A percentile compares a stretch with the other conserved stretches of the same genome.
Conservation (phyloP, 2,329 filamentous ascomycete genomes). For the Alternaria arborescens region DNA sequence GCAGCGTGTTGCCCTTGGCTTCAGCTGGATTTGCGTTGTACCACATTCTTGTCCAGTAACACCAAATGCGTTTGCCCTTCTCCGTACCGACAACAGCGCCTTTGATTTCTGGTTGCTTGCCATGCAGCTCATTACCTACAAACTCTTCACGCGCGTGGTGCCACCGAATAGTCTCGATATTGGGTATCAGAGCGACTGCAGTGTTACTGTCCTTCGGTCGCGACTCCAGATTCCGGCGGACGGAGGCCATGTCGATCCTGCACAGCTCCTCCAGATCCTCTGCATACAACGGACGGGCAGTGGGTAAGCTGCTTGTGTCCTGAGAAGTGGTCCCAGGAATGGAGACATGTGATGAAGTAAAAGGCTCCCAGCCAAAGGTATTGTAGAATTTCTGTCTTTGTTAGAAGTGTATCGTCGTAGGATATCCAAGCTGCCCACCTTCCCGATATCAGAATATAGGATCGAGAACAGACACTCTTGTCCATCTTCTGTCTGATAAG, state of each 20-base stretch:
- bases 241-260: constrained; percentile 67
- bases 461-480: constrained; percentile 71
- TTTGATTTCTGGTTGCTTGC: constrained; percentile 66
- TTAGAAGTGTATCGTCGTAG: constrained; percentile 67
- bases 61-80: constrained; percentile 71
- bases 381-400: constrained; percentile 85
- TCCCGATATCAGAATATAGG: constrained; percentile 85
- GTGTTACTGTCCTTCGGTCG: constrained; percentile 55
- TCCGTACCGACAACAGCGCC: constrained; percentile 71
- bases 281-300: constrained; percentile 61
- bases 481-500: constrained; percentile 58
- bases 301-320: constrained; percentile 22
- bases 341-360: constrained; percentile 73
- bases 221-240: constrained; percentile 63
- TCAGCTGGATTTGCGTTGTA: constrained; percentile 62
- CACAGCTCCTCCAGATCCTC: constrained; percentile 70
- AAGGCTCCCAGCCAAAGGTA: constrained; percentile 77
- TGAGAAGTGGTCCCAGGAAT: constrained; percentile 22
- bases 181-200: constrained; percentile 72
- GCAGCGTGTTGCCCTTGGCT: constrained; percentile 70
- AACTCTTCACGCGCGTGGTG: constrained; percentile 84
- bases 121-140: constrained; percentile 71
- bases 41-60: constrained; percentile 74
- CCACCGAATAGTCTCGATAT: constrained; percentile 75
- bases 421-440: constrained; percentile 62